Conservation (phyloP, 805 yeast species). For the Saccharomycopsis amapae region DNA sequence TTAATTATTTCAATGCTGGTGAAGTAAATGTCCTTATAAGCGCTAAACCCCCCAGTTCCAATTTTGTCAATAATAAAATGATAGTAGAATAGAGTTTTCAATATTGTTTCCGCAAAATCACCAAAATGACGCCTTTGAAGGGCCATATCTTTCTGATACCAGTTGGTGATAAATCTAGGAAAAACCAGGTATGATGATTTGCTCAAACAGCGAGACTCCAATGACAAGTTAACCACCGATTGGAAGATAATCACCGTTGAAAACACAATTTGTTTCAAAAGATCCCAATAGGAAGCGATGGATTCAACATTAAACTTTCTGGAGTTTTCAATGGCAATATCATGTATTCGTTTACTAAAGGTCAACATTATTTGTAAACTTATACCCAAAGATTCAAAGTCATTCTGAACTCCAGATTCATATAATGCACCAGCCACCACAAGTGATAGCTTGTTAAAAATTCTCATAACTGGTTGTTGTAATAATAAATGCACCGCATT, state of each 20-base stretch:
- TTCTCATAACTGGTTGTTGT: conserved; percentile 8
- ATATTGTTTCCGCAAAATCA: conserved; percentile 11
- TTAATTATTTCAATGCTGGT: conserved; percentile 3
- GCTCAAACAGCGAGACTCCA: background rate
- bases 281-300: conserved; percentile 2
- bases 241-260: conserved; percentile 22
- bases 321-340: background rate
- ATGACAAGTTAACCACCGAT: conserved; percentile 15
- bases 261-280: conserved; percentile 18
- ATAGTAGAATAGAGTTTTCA: conserved; percentile 22
- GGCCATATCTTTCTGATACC: background rate
- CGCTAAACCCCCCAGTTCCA: conserved; percentile 26
- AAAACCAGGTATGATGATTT: background rate
- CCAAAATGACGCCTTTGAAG: background rate
- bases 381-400: background rate
- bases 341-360: background rate
- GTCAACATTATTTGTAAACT: conserved; percentile 1
- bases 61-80: conserved; percentile 25
- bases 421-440: background rate
- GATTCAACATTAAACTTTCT: background rate
- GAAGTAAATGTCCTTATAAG: conserved; percentile 14
- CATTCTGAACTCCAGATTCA: background rate
- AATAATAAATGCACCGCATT: background rate
- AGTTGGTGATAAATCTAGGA: background rate
- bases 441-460: conserved; percentile 12